Evolutionary conservation across 306 rosid species (phyloP), one percentile per base, ranked within the genome.

Genomic region (Alnus rubra): DNA sequence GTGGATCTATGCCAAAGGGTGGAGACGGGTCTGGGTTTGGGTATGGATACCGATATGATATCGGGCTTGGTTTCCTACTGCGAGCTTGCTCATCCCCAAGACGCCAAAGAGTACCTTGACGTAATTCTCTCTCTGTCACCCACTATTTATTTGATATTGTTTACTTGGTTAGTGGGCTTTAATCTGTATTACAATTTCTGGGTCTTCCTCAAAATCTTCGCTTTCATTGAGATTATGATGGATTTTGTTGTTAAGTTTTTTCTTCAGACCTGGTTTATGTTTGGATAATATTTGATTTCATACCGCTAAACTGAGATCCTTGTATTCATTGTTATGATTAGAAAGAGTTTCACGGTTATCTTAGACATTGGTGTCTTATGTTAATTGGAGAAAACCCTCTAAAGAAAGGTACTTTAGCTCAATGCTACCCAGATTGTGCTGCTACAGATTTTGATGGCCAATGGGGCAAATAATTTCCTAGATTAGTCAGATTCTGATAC

Each of bases 21-120:
- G 65, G 97, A 95, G 37, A 85, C 92, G 2, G 98, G 96, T 4
- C 78, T 91, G 86, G 93, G 90, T 30, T 76, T 95, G 68, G 89
- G 83, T 42, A 79, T 88, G 62, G 97, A 93, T 63, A 73, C 76
- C 86, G 99, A 95, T 31, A 93, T 93, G 81, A 93, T 95, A 7
- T 88, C 97, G 35, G 97, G 97, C 23, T 85, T 95, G 19, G 99
- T 93, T 62, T 95, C 99, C 33, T 95, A 93, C 77, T 95, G 97
- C 71, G 96, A 95, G 81, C 87, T 89, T 42, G 96, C 99, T 74
- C 81, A 91, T 31, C 96, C 99, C 28, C 88, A 48, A 16, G 99
- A 95, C 79, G 99, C 98, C 70, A 93, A 95, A 77, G 97, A 91
- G 73, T 95, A 95, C 74, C 98, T 95, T 63, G 96, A 95, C 47